Evolutionary conservation across 495 filamentous ascomycete genomes (phyloP).

Genomic region (Aspergillus mulundensis): DNA sequence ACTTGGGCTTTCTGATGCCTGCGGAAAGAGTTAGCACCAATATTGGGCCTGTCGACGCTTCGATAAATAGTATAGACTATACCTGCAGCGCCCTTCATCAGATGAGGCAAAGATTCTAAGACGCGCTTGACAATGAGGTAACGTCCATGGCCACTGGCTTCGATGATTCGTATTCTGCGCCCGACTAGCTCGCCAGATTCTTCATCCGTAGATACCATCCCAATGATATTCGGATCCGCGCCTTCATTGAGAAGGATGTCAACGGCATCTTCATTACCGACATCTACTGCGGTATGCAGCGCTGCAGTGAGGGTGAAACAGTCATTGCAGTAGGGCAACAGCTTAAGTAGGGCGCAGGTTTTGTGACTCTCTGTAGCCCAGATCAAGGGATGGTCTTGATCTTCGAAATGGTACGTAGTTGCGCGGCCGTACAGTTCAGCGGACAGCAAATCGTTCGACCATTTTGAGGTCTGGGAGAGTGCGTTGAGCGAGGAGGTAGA

Average conservation of each 20-base stretch:
- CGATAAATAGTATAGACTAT: background rate
- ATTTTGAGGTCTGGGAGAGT: background rate
- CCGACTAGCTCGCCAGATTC: background rate
- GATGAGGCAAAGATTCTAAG: background rate
- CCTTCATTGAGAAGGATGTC: background rate
- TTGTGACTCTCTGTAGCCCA: background rate
- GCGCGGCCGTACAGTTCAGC: background rate
- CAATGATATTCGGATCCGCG: background rate
- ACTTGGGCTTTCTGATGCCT: too few species aligned
- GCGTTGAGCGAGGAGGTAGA: background rate
- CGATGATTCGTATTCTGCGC: background rate
- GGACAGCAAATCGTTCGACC: background rate
- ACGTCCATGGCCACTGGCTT: background rate
- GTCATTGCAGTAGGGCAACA: background rate
- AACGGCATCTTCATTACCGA: background rate
- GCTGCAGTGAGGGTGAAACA: background rate
- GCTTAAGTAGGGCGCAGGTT: background rate
- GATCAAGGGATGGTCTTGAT: background rate
- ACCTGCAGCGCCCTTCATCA: background rate
- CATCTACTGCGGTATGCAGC: background rate
- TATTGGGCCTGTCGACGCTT: too few species aligned
- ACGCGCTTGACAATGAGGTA: background rate
- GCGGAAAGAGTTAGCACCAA: too few species aligned
- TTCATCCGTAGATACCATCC: background rate
- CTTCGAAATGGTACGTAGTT: background rate